Conservation (phyloP, 2,329 filamentous ascomycete species). For the Epichloe gansuensis region DNA sequence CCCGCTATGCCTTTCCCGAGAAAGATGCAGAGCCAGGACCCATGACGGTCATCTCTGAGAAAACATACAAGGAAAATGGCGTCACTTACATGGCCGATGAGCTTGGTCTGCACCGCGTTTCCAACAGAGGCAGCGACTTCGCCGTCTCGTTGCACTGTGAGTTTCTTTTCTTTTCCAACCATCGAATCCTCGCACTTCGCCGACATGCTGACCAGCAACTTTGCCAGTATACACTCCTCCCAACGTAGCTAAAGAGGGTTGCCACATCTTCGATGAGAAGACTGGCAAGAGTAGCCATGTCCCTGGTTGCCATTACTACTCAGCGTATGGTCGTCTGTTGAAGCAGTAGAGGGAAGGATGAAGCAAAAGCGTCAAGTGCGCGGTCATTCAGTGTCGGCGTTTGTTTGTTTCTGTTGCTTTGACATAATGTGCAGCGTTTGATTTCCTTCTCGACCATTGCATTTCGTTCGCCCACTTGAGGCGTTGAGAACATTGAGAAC, state of each 20-base stretch:
- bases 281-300: constrained; percentile 65
- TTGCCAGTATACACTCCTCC: constrained; percentile 66
- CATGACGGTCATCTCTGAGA: constrained; percentile 53
- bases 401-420: constrained; percentile 1
- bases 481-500: neutral
- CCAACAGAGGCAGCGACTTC: constrained; percentile 60
- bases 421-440: constrained; percentile 5
- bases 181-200: constrained; percentile 10
- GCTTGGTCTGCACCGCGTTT: constrained; percentile 73
- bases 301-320: constrained; percentile 59
- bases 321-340: constrained; percentile 41
- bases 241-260: constrained; percentile 72
- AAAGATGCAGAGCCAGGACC: constrained; percentile 34
- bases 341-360: constrained; percentile 18
- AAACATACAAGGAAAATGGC: constrained; percentile 53
- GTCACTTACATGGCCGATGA: constrained; percentile 89
- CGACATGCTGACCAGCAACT: constrained; percentile 17
- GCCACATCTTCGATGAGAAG: constrained; percentile 64
- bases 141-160: constrained; percentile 72
- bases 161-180: constrained; percentile 14
- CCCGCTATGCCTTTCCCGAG: constrained; percentile 62
- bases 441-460: neutral
- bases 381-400: neutral
- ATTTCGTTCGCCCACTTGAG: neutral
- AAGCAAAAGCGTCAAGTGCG: neutral